Evolutionary conservation across 2,329 filamentous ascomycete genomes (phyloP), one percentile per base, ranked within the genome.

Genomic region (Neofusicoccum laricinum): DNA sequence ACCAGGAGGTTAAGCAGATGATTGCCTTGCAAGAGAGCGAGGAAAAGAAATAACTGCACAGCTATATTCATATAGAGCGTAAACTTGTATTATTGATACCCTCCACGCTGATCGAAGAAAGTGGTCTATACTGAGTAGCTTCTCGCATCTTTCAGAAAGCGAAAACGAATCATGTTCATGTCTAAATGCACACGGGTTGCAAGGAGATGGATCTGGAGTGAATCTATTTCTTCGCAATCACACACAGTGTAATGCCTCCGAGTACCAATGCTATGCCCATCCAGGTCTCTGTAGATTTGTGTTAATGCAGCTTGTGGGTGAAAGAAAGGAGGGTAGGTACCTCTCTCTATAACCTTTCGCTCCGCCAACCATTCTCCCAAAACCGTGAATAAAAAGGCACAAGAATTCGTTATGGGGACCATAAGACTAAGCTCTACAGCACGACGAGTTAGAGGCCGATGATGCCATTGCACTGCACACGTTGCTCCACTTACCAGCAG

Each of bases 351-450:
- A 1, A 93, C 90, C 76, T 97, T 98, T 66, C 88, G 88, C 71
- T 97, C 94, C 0, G 94, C 92, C 82, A 90, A 96, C 93, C 93
- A 98, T 71, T 98, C 94, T 0, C 93, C 94, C 12, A 97, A 73
- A 1, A 97, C 93, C 0, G 94, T 98, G 73, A 97, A 98, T n/a
- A 98, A 78, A 70, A 98, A 98, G 0, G 94, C 94, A 72, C 96
- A 80, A 0, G 93, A 96, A 73, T 98, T 98, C 1, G 94, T 93
- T 67, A 98, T 95, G 1, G 94, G 94, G 0, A 98, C 93, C 2
- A 93, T 97, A 67, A 98, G 81, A 73, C 93, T 97, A 70, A 98
- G 75, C 77, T 98, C 94, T 95, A 70, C 4, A 61, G 70, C 4
- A 61, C 46, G 21, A 34, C 14, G 2, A 11, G 19, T 1, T 11